Evolutionary conservation across 2,329 filamentous ascomycete genomes (phyloP).

Genomic region (Calonectria hawksworthii): DNA sequence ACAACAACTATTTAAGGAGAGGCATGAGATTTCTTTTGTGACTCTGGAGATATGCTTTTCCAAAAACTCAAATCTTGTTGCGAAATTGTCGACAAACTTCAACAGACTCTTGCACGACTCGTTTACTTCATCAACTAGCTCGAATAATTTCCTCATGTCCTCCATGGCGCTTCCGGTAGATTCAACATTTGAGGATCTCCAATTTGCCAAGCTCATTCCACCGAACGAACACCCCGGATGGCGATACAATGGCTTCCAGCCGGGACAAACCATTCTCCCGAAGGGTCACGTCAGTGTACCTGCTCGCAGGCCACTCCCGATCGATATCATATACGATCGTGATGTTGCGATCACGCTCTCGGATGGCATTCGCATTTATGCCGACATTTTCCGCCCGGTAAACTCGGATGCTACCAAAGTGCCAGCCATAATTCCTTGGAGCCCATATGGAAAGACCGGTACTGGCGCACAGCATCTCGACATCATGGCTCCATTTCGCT

Average conservation of each 20-base stretch:
- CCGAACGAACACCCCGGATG: neutral
- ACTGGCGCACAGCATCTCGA: neutral
- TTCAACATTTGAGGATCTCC: too few relatives aligned
- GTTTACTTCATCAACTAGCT: too few relatives aligned
- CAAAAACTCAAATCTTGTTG: too few relatives aligned
- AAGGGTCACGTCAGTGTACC: neutral
- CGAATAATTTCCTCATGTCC: too few relatives aligned
- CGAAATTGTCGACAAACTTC: too few relatives aligned
- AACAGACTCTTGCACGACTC: too few relatives aligned
- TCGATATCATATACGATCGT: neutral
- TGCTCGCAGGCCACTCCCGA: neutral
- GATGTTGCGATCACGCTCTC: neutral
- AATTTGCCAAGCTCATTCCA: too few relatives aligned
- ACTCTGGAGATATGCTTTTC: too few relatives aligned
- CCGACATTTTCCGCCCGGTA: neutral
- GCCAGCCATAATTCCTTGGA: neutral
- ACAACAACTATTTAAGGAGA: too few relatives aligned
- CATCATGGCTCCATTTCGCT: neutral
- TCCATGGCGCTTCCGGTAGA: too few relatives aligned
- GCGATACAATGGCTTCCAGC: neutral
- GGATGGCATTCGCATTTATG: neutral
- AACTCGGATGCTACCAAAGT: neutral
- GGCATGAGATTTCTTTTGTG: too few relatives aligned
- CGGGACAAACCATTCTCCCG: neutral
- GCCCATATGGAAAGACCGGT: neutral